These are phyloP conservation scores for Vaccinium darrowii DNA, from an alignment of 148 eudicot genomes.

Conservation along the genomic window DNA sequence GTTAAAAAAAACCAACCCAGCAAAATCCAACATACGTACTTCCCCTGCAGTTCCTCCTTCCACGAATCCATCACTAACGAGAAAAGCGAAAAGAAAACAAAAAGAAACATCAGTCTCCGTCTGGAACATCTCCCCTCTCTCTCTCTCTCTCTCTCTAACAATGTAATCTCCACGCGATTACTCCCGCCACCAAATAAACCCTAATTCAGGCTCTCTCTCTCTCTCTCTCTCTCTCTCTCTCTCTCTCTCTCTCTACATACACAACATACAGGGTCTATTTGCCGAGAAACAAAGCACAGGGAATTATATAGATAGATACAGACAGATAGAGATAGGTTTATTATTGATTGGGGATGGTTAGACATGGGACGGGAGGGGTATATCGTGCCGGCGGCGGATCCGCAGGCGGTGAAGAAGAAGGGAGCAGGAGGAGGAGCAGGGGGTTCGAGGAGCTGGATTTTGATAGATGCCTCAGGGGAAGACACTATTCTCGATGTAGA, in stretches of 20 bases:
- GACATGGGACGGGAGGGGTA: slow-evolving; percentile 46
- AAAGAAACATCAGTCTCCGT: not conserved
- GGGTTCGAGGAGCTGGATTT: slow-evolving; percentile 51
- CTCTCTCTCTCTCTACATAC: not conserved
- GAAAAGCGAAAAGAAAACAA: not conserved
- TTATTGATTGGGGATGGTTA: slow-evolving; percentile 19
- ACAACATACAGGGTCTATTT: too few relatives aligned
- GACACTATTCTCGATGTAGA: slow-evolving; percentile 64
- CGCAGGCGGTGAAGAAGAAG: slow-evolving; percentile 36
- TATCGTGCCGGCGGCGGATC: slow-evolving; percentile 35
- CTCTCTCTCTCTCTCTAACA: not conserved
- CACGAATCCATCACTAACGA: not conserved
- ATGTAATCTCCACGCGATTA: slow-evolving; percentile 7
- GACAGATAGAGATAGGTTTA: not conserved
- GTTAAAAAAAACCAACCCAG: not conserved
- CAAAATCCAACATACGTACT: not conserved
- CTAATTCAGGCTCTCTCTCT: too few relatives aligned
- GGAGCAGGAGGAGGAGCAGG: not conserved
- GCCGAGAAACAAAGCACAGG: too few relatives aligned
- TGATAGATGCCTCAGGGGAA: slow-evolving; percentile 44
- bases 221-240: too few relatives aligned
- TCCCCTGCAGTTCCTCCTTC: not conserved
- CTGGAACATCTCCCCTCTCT: not conserved
- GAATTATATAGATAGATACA: not conserved
- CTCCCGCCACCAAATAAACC: not conserved